Conservation (phyloP, 2,329 filamentous ascomycete genomes). For the Alternaria hordeiaustralica region DNA sequence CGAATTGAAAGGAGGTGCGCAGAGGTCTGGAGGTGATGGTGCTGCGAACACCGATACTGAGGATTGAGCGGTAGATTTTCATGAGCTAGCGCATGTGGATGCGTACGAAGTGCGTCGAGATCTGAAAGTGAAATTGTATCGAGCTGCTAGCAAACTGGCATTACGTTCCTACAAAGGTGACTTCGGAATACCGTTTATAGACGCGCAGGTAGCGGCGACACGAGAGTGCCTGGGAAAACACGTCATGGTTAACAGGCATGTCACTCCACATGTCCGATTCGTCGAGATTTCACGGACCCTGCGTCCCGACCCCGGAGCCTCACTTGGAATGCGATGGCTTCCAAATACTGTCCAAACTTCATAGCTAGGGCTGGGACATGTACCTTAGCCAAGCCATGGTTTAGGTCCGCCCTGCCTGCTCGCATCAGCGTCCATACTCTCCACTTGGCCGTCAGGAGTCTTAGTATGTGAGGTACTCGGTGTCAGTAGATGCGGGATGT, state of each 20-base stretch:
- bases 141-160: too few relatives aligned
- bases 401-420: neutral
- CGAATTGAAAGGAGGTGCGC: neutral
- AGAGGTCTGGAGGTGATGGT: neutral
- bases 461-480: fast-evolving
- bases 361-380: neutral
- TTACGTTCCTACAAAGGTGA: neutral
- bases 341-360: neutral
- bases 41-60: neutral
- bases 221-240: neutral
- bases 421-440: neutral
- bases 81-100: neutral
- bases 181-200: neutral
- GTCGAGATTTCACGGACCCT: neutral
- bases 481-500: neutral
- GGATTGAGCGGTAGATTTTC: neutral
- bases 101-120: neutral
- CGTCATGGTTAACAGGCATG: neutral
- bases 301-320: neutral
- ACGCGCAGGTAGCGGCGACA: neutral
- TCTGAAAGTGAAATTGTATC: neutral
- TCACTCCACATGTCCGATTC: neutral
- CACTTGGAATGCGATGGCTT: neutral
- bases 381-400: neutral
- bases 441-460: neutral